Conservation (phyloP, 108 stramenopile species). For the Chaetoceros muelleri region DNA sequence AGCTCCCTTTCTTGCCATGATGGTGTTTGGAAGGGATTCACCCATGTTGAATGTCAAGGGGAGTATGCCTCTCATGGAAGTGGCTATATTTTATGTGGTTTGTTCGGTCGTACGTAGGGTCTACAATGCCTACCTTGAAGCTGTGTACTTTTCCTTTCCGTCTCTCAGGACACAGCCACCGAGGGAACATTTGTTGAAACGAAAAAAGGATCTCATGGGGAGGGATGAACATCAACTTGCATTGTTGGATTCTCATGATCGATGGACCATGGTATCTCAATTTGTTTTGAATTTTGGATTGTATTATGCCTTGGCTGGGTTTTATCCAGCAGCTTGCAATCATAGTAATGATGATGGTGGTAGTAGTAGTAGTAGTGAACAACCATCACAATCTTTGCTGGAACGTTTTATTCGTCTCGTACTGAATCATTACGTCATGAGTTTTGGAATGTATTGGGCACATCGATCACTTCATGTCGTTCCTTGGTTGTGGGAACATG, state of each 20-base stretch:
- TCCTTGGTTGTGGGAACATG: constrained; percentile 12
- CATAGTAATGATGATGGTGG: neutral
- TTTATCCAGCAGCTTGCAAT: constrained; percentile 3
- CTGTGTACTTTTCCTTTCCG: constrained; percentile 10
- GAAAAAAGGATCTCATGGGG: constrained; percentile 6
- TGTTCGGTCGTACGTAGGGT: constrained; percentile 1
- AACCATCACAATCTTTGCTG: neutral
- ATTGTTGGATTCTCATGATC: constrained; percentile 9
- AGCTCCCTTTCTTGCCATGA: neutral
- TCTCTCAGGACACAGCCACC: constrained; percentile 5
- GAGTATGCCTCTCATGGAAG: constrained; percentile 2
- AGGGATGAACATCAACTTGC: constrained; percentile 6
- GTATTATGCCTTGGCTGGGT: constrained; percentile 8
- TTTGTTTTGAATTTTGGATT: constrained; percentile 4
- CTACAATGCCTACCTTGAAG: constrained; percentile 20
- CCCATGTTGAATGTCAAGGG: neutral
- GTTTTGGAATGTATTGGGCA: constrained; percentile 24
- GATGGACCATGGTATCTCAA: constrained; percentile 6
- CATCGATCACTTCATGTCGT: constrained; percentile 13
- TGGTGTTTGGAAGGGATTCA: neutral
- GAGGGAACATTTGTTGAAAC: constrained; percentile 4
- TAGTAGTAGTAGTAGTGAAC: neutral
- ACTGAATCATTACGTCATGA: constrained; percentile 12
- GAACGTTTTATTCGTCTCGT: constrained; percentile 6
- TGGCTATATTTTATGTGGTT: constrained; percentile 7